Evolutionary conservation across 768 basidiomycete species (phyloP).

Genomic region (Hypsizygus marmoreus): DNA sequence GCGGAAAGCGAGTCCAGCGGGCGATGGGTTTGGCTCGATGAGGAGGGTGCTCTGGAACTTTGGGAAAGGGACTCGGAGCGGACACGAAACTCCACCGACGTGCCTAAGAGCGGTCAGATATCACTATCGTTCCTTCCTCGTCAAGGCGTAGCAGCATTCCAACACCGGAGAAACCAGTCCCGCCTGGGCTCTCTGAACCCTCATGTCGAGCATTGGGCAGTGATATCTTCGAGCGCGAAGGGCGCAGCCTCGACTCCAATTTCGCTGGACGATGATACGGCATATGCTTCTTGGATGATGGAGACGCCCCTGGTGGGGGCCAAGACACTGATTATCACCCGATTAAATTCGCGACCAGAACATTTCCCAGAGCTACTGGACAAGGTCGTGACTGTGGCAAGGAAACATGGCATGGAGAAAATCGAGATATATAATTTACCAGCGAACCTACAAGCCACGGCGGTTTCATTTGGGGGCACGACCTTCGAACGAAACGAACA

Average conservation of each 20-base stretch:
- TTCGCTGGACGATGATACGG: slow-evolving; percentile 1
- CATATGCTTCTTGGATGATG: slow-evolving; percentile 48
- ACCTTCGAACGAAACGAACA: slow-evolving; percentile 37
- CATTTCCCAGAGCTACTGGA: slow-evolving; percentile 37
- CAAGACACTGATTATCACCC: slow-evolving; percentile 44
- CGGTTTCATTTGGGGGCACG: slow-evolving; percentile 29
- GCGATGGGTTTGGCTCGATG: slow-evolving; percentile 37
- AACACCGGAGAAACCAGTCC: slow-evolving; percentile 33
- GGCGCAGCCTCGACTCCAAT: slow-evolving; percentile 7
- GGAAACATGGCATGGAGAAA: slow-evolving; percentile 30
- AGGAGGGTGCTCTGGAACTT: slow-evolving; percentile 34
- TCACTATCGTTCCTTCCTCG: slow-evolving; percentile 45
- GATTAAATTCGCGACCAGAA: slow-evolving; percentile 32
- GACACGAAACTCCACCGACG: slow-evolving; percentile 17
- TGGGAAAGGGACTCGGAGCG: slow-evolving; percentile 43
- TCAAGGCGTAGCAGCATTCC: slow-evolving; percentile 50
- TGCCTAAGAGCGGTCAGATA: slow-evolving; percentile 3
- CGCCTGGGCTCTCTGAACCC: slow-evolving; percentile 18
- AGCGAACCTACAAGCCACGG: slow-evolving; percentile 27
- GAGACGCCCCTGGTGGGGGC: slow-evolving; percentile 33
- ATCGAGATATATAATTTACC: slow-evolving; percentile 54
- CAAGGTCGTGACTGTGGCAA: slow-evolving; percentile 36
- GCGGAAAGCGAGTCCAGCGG: slow-evolving; percentile 6
- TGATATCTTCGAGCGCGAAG: too few species aligned
- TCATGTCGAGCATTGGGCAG: slow-evolving; percentile 31